These are phyloP conservation scores for Zymoseptoria pseudotritici DNA, from an alignment of 2,329 filamentous ascomycete species.

Conservation along the genomic window DNA sequence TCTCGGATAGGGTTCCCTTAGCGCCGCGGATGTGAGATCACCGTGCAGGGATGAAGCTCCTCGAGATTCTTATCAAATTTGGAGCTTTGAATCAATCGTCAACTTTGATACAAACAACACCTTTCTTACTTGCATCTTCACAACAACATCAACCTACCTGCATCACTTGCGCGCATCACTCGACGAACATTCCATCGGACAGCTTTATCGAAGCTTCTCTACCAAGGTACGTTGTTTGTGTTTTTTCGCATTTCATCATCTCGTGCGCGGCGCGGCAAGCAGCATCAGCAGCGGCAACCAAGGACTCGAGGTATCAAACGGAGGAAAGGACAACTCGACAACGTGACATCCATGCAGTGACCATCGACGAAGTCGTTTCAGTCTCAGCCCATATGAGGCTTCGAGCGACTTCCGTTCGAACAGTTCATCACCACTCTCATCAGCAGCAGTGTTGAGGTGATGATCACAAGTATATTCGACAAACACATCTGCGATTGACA, in stretches of 20 bases:
- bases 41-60: background rate
- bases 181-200: background rate
- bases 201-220: background rate
- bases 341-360: background rate
- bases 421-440: background rate
- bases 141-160: background rate
- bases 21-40: background rate
- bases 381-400: background rate
- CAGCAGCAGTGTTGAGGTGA: background rate
- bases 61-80: background rate
- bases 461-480: background rate
- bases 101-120: background rate
- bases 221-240: background rate
- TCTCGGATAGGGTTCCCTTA: background rate
- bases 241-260: background rate
- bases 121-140: background rate
- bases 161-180: background rate
- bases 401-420: background rate
- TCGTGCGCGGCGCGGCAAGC: background rate
- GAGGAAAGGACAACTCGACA: background rate
- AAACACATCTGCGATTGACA: background rate
- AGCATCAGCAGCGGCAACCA: background rate
- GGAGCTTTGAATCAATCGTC: background rate
- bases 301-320: background rate
- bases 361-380: background rate